Evolutionary conservation across 2,329 filamentous ascomycete species (phyloP), one percentile per base, ranked within the genome.

Genomic region (Chrysoporthe deuterocubensis): DNA sequence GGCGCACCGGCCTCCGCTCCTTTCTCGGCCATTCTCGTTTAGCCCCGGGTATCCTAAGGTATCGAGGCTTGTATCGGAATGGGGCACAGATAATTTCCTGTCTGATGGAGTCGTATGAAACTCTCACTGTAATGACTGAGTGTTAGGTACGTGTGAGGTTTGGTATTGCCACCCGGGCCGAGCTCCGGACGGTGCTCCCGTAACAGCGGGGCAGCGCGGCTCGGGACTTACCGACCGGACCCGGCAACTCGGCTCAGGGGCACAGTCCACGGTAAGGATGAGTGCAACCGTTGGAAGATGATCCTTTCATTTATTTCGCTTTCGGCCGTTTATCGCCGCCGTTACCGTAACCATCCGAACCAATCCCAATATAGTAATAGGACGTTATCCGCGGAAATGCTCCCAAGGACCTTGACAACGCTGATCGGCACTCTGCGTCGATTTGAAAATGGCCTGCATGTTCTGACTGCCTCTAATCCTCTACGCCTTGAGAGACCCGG

Each of bases 1-100:
- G 76, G 72, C 52, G 73, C 70, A 66, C 69, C 65, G 11, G 52
- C 21, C 34, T 46, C 32, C 37, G 54, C 44, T 16, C 62, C 61
- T 62, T 66, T 69, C 59, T 73, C 72, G 52, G 70, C 73, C 73
- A 74, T 73, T 67, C 21, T 26, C 18, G 21, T 40, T n/a, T 2
- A n/a, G 13, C n/a, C 14, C n/a, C 18, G 16, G 54, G 6, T 34
- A 18, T 9, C 32, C 9, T 40, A 16, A 40, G 5, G 5, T 57
- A 4, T 52, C 4, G 21, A 54, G 50, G 32, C 11, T 34, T 13
- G 13, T 34, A 1, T 16, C 32, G 26, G 4, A 13, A 21, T 11
- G 54, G 16, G 7, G 1, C 7, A 0, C 32, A 1, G 54, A 6
- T 40, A 26, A 26, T 40, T 6, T 40, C 16, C 7, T 54, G 50